Base-by-base conservation (phyloP, 257 asterid genomes). In the Penstemon davidsonii region DNA sequence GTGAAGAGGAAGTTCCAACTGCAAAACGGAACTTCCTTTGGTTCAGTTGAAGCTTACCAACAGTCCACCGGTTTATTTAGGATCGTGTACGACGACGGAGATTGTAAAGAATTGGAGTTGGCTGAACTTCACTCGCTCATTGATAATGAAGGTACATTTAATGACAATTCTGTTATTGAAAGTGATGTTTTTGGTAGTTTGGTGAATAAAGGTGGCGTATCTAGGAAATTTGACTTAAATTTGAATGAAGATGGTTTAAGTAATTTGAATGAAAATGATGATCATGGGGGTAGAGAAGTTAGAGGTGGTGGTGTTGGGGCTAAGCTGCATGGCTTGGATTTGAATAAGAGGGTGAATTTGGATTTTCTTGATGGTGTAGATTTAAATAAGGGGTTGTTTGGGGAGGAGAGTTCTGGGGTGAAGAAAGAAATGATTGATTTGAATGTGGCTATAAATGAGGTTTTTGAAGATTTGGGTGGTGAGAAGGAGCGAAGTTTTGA, bases 11-110 rank as follows among this genome's bases (percentile, higher is more conserved):
- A 79, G 66, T 76, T 83, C 60, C 38, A 56, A 75, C 85, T 87
- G 66, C 58, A 64, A 25, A 25, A 25, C 53, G 95, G 90, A 11
- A 38, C 79, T 37, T 67, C 69, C 19, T 73, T 38, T 19, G 96
- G 95, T 25, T 62, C 71, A 54, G 88, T 89, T 53, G 72, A 82
- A 69, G 73, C 84, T 3, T 82, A 79, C 73, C 87, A 87, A 25
- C 69, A 84, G 55, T 59, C 71, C 4, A 81, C 79, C 40, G 87
- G 88, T 3, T 43, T 76, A 42, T 86, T 79, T 52, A 73, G 70
- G 82, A 79, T 90, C 88, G 85, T 75, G 44, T 90, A 85, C 58
- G 95, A 85, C 52, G 80, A 67, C 80, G 93, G 95, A 5, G 84
- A 79, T 85, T 79, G 85, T 73, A 93, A 90, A 87, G 86, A 81